A percentile compares a stretch with the other conserved stretches of the same genome.
Conservation (phyloP, 768 basidiomycete genomes). For the Lepiota brunneoincarnata region DNA sequence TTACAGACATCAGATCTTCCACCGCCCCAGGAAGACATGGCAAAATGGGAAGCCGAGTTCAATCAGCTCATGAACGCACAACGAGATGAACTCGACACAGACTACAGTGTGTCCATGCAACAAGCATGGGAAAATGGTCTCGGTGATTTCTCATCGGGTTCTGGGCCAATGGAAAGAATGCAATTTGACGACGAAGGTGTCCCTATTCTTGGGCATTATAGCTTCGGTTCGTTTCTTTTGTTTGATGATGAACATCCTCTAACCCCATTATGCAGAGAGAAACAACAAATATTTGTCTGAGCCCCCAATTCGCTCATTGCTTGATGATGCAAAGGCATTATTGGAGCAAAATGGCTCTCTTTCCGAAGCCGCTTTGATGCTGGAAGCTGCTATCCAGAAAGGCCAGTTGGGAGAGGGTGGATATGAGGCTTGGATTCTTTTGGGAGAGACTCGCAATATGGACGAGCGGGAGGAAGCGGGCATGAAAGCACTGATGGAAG, state of each 20-base stretch:
- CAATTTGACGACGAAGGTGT: constrained; percentile 73
- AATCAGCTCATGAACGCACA: constrained; percentile 71
- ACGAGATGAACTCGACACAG: constrained; percentile 59
- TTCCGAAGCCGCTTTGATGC: constrained; percentile 79
- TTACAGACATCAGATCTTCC: constrained; percentile 56
- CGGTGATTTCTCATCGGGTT: constrained; percentile 37
- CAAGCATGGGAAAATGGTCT: constrained; percentile 60
- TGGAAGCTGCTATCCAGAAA: constrained; percentile 88
- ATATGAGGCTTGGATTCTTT: constrained; percentile 88
- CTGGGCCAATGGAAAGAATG: constrained; percentile 18
- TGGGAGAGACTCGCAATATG: constrained; percentile 89
- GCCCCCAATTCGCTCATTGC: constrained; percentile 45
- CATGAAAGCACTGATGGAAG: constrained; percentile 75
- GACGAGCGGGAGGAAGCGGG: constrained; percentile 84
- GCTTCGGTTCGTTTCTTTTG: constrained; percentile 55
- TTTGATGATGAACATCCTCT: background rate
- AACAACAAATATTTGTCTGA: constrained; percentile 66
- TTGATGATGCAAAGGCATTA: constrained; percentile 74
- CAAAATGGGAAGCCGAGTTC: constrained; percentile 83
- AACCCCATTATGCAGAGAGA: constrained; percentile 43
- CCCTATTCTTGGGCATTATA: constrained; percentile 69
- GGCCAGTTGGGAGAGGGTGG: constrained; percentile 79
- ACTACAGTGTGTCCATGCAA: constrained; percentile 62
- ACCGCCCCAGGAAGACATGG: constrained; percentile 59
- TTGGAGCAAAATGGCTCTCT: constrained; percentile 82